phyloP scores from a whole-genome alignment of 176 grass and related monocot species.

The Oryza officinalis region DNA sequence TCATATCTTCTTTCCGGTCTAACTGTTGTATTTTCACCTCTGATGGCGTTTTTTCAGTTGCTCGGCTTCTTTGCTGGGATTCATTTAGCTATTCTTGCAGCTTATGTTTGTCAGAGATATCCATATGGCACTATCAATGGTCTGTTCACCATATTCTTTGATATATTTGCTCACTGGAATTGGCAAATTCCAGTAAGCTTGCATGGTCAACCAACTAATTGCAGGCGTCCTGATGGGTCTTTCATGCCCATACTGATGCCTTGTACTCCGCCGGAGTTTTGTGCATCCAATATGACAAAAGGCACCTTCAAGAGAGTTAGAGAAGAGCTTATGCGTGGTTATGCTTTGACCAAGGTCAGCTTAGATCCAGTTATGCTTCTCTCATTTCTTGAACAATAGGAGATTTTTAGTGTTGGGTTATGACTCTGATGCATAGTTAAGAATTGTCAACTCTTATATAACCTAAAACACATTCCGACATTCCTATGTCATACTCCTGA shows the following conservation, averaged over 20 bases:
- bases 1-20: background rate
- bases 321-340: slow-evolving; percentile 59
- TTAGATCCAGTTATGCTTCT: background rate
- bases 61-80: slow-evolving; percentile 78
- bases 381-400: background rate
- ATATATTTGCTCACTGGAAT: slow-evolving; percentile 62
- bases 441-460: background rate
- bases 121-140: slow-evolving; percentile 51
- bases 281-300: slow-evolving; percentile 62
- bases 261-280: slow-evolving; percentile 62
- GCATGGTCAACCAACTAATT: slow-evolving; percentile 33
- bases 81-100: slow-evolving; percentile 67
- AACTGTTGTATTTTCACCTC: slow-evolving; percentile 1
- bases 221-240: slow-evolving; percentile 35
- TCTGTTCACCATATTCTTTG: slow-evolving; percentile 59
- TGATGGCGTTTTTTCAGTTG: slow-evolving; percentile 43
- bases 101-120: slow-evolving; percentile 60
- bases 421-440: background rate
- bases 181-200: slow-evolving; percentile 63
- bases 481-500: background rate
- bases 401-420: background rate
- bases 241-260: slow-evolving; percentile 80
- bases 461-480: background rate
- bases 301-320: slow-evolving; percentile 61
- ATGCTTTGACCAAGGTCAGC: slow-evolving; percentile 63